These are phyloP conservation scores for Cydonia oblonga DNA, from an alignment of 331 rosid species.

Conservation along the genomic window DNA sequence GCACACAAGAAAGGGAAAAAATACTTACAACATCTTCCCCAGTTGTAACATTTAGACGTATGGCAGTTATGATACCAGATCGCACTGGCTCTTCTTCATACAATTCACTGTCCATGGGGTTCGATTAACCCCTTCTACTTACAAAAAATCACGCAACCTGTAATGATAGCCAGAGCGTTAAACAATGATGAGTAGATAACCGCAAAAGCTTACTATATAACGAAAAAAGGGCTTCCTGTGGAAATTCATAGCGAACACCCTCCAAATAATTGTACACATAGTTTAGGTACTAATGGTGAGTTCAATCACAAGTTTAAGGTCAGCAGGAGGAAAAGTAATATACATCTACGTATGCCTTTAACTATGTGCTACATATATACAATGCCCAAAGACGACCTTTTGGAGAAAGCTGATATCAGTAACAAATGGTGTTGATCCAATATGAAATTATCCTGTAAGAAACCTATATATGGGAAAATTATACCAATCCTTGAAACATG, in stretches of 20 bases:
- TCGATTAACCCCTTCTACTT: conserved; percentile 3
- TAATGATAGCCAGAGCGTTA: conserved; percentile 14
- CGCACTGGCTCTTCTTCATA: conserved; percentile 36
- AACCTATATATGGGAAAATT: background rate
- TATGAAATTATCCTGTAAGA: background rate
- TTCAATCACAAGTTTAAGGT: background rate
- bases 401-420: background rate
- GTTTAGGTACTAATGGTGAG: background rate
- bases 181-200: conserved; percentile 7
- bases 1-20: background rate
- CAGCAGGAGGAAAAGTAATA: background rate
- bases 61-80: conserved; percentile 34
- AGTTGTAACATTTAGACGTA: conserved; percentile 43
- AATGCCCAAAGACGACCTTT: background rate
- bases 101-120: conserved; percentile 56
- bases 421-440: background rate
- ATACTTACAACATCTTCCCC: conserved; percentile 53
- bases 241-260: background rate
- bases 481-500: background rate
- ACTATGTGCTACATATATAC: background rate
- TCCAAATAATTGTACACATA: background rate
- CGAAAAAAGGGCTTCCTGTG: background rate
- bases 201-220: background rate
- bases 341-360: background rate
- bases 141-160: conserved; percentile 15